Evolutionary conservation across 2,329 filamentous ascomycete genomes (phyloP).

Genomic region (Colletotrichum musae): DNA sequence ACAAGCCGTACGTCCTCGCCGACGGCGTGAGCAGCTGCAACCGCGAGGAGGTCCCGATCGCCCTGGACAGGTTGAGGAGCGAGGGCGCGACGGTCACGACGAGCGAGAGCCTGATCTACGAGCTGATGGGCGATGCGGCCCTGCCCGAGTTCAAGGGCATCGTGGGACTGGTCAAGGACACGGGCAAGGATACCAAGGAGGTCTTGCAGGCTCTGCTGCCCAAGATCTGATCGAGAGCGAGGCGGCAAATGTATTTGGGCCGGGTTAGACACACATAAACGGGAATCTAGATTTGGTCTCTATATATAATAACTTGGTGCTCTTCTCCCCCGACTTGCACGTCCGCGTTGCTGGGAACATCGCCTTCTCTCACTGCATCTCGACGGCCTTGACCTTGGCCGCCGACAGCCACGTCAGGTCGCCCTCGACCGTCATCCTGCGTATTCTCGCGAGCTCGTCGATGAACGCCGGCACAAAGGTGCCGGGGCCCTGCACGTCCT

Average conservation of each 20-base stretch:
- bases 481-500: constrained; percentile 82
- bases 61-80: constrained; percentile 80
- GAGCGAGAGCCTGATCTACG: constrained; percentile 92
- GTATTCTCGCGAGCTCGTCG: constrained; percentile 74
- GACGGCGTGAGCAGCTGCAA: constrained; percentile 94
- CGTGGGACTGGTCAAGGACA: constrained; percentile 84
- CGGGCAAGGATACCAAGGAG: constrained; percentile 77
- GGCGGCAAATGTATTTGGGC: neutral
- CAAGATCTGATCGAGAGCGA: constrained; percentile 60
- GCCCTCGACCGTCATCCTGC: constrained; percentile 62
- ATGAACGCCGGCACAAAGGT: constrained; percentile 89
- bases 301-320: neutral
- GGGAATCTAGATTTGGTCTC: constrained; percentile 8
- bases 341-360: no score
- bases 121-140: constrained; percentile 86
- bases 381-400: constrained; percentile 63
- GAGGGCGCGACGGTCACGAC: constrained; percentile 87
- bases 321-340: neutral
- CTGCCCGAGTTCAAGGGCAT: constrained; percentile 81
- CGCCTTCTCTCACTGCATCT: constrained; percentile 42
- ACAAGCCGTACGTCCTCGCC: constrained; percentile 88
- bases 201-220: constrained; percentile 77
- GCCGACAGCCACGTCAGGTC: constrained; percentile 66
- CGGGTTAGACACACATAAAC: neutral
- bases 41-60: constrained; percentile 82